A percentile compares a stretch with the other conserved stretches of the same genome.
Conservation (phyloP, 345 rosid genomes). For the Trapa bicornis region DNA sequence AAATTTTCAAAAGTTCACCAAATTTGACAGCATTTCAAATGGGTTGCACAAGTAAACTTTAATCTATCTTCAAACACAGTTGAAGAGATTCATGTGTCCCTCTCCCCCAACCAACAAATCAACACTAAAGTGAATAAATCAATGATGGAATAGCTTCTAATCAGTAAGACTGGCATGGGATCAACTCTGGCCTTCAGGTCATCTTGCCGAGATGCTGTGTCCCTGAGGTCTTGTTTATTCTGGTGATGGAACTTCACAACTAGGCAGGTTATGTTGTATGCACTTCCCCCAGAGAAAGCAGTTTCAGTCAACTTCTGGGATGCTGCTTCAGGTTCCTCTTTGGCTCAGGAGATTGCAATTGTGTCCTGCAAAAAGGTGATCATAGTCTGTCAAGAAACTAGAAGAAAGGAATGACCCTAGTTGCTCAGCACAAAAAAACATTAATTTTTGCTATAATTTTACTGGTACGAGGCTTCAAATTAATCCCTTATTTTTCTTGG, state of each 20-base stretch:
- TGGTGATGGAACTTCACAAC: slow-evolving; percentile 65
- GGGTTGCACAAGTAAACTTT: too few species aligned
- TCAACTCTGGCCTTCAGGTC: background rate
- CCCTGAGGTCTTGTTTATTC: slow-evolving; percentile 17
- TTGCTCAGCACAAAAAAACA: background rate
- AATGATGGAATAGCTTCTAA: background rate
- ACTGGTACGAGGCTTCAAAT: background rate
- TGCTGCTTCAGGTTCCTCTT: slow-evolving; percentile 62
- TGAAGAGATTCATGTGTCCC: too few species aligned
- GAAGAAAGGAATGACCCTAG: background rate
- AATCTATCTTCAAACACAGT: too few species aligned
- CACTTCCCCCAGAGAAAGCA: slow-evolving; percentile 69
- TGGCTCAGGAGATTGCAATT: slow-evolving; percentile 46
- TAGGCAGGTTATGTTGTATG: slow-evolving; percentile 85
- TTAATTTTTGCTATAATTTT: background rate
- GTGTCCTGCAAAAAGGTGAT: slow-evolving; percentile 44
- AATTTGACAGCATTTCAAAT: too few species aligned
- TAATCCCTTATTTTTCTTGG: background rate
- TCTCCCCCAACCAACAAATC: too few species aligned
- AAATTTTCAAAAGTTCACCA: too few species aligned
- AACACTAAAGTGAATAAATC: too few species aligned
- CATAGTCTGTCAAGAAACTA: background rate
- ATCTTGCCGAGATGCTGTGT: slow-evolving; percentile 3
- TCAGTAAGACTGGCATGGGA: background rate
- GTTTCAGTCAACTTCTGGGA: slow-evolving; percentile 71